Percentiles rank a stretch among this genome's conserved stretches.
These are phyloP conservation scores for Emericellopsis cladophorae DNA, from an alignment of 2,329 filamentous ascomycete species.

Conservation along the genomic window DNA sequence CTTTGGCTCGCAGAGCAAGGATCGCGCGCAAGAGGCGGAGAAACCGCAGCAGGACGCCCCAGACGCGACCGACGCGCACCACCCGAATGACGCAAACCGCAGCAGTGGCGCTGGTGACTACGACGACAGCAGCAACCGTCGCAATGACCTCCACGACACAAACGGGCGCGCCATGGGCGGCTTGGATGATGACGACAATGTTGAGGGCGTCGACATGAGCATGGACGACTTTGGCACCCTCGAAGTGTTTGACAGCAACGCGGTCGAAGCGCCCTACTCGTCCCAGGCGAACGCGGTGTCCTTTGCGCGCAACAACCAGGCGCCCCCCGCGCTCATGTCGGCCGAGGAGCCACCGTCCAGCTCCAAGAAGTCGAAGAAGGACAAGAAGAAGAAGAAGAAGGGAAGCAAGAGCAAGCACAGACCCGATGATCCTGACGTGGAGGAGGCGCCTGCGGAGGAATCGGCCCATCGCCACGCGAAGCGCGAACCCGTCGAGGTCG, in stretches of 20 bases:
- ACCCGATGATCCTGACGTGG: slow-evolving; percentile 3
- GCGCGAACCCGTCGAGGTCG: background rate
- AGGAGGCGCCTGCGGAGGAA: slow-evolving; percentile 5
- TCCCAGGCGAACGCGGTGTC: slow-evolving; percentile 10
- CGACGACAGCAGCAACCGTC: background rate
- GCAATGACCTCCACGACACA: slow-evolving; percentile 9
- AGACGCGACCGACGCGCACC: background rate
- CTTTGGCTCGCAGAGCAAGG: background rate
- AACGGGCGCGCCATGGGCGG: slow-evolving; percentile 11
- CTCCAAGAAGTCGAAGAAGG: slow-evolving; percentile 7
- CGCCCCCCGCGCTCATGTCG: slow-evolving; percentile 16
- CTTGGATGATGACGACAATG: slow-evolving; percentile 9
- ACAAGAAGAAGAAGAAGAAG: slow-evolving; percentile 15
- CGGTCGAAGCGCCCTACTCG: slow-evolving; percentile 15
- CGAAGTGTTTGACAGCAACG: slow-evolving; percentile 25
- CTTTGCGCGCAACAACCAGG: slow-evolving; percentile 7
- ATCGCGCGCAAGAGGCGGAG: slow-evolving; percentile 5
- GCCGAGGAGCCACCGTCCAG: slow-evolving; percentile 8
- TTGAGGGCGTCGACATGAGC: slow-evolving; percentile 2
- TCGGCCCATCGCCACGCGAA: background rate
- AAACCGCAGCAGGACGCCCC: slow-evolving; percentile 3
- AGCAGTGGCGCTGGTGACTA: too few species aligned
- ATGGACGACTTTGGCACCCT: slow-evolving; percentile 15
- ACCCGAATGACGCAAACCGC: slow-evolving; percentile 6
- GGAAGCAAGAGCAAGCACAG: slow-evolving; percentile 6